A percentile compares a stretch with the other conserved stretches of the same genome.
Evolutionary conservation across 805 yeast genomes (phyloP).

Genomic region (Wickerhamiella domercqiae): DNA sequence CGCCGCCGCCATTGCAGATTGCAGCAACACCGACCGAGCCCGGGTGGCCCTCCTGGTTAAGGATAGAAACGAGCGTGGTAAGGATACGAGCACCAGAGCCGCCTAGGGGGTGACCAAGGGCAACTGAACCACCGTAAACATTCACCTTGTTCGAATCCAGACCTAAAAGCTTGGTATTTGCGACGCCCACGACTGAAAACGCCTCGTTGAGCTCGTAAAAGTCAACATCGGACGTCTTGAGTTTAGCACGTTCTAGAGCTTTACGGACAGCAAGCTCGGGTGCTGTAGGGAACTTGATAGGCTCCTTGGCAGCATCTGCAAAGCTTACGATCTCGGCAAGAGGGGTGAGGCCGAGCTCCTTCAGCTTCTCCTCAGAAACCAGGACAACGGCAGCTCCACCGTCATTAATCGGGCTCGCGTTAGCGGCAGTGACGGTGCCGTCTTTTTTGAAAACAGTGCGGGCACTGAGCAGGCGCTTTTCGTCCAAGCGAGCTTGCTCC

Average conservation of each 20-base stretch:
- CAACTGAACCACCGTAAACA: slow-evolving; percentile 95
- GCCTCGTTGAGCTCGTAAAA: slow-evolving; percentile 96
- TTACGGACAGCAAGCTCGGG: slow-evolving; percentile 93
- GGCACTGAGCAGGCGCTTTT: slow-evolving; percentile 59
- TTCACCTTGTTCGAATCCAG: slow-evolving; percentile 57
- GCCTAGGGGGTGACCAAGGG: slow-evolving; percentile 91
- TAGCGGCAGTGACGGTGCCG: slow-evolving; percentile 95
- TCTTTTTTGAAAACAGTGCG: slow-evolving; percentile 92
- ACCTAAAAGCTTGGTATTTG: slow-evolving; percentile 55
- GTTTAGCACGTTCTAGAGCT: slow-evolving; percentile 76
- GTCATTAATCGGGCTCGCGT: slow-evolving; percentile 90
- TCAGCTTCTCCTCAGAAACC: slow-evolving; percentile 69
- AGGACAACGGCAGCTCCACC: slow-evolving; percentile 94
- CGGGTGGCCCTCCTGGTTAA: slow-evolving; percentile 49
- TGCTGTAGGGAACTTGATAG: slow-evolving; percentile 90
- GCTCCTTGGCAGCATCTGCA: slow-evolving; percentile 97
- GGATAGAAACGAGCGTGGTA: slow-evolving; percentile 68
- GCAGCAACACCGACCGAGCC: slow-evolving; percentile 90
- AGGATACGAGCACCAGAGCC: slow-evolving; percentile 93
- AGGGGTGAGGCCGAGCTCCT: slow-evolving; percentile 77
- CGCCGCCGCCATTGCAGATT: slow-evolving; percentile 99
- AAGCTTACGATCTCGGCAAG: slow-evolving; percentile 79
- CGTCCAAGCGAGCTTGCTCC: slow-evolving; percentile 66
- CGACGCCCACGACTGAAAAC: slow-evolving; percentile 89
- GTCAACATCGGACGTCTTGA: slow-evolving; percentile 55